These are phyloP conservation scores for Phlebopus sp. DNA, from an alignment of 1,284 basidiomycete species.

Conservation along the genomic window DNA sequence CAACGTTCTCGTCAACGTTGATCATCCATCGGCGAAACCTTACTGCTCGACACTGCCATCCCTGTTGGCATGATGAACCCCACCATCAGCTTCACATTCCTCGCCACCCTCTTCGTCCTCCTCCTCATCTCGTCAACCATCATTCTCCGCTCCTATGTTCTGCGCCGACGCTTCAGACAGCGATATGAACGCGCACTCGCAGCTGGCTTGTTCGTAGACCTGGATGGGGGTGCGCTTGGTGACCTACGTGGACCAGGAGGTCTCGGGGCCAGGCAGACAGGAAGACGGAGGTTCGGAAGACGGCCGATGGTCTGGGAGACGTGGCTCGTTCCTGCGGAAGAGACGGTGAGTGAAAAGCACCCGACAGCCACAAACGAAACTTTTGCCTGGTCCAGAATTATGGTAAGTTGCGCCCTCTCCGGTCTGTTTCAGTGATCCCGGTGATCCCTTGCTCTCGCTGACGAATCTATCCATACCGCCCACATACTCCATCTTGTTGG, in stretches of 20 bases:
- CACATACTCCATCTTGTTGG: too few relatives aligned
- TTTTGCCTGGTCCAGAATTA: conserved; percentile 14
- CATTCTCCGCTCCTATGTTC: conserved; percentile 57
- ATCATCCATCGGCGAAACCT: conserved; percentile 1
- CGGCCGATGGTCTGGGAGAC: conserved; percentile 21
- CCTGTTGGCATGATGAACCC: conserved; percentile 12
- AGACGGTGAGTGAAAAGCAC: too few relatives aligned
- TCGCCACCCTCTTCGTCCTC: conserved; percentile 65
- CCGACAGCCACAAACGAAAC: too few relatives aligned
- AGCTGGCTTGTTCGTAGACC: conserved; percentile 40
- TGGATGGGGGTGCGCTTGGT: conserved; percentile 9
- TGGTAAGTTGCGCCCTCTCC: conserved; percentile 12
- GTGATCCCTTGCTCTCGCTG: too few relatives aligned
- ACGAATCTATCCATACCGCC: too few relatives aligned
- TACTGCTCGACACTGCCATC: conserved; percentile 7
- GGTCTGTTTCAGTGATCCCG: conserved; percentile 19
- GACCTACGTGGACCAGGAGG: neutral
- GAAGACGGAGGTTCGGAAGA: conserved; percentile 5
- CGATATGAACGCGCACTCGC: conserved; percentile 50
- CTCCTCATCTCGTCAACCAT: conserved; percentile 62
- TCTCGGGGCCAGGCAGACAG: conserved; percentile 3
- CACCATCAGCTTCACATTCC: conserved; percentile 58
- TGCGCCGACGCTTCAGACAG: conserved; percentile 57
- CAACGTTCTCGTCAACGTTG: neutral
- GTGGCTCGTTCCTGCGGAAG: conserved; percentile 1